phyloP scores from a whole-genome alignment of 306 rosid genomes.

The Fagus sylvatica region DNA sequence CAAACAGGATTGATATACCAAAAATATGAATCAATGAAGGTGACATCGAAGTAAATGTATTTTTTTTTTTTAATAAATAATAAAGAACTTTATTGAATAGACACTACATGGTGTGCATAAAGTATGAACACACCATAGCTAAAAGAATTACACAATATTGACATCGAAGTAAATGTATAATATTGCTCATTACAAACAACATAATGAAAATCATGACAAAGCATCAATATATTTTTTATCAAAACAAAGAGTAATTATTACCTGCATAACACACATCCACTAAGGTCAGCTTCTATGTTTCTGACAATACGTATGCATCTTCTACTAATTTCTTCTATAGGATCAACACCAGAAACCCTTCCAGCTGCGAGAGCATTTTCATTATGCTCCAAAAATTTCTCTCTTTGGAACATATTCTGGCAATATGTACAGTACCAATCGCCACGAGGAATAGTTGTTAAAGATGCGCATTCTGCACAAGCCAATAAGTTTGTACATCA shows the following conservation, averaged over 20 bases:
- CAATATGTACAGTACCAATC: slow-evolving; percentile 91
- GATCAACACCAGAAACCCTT: slow-evolving; percentile 84
- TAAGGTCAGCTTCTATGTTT: slow-evolving; percentile 74
- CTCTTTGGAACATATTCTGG: slow-evolving; percentile 72
- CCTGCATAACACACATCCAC: slow-evolving; percentile 97
- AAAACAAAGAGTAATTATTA: slow-evolving; percentile 29
- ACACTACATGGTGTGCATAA: too few species aligned
- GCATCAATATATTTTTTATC: slow-evolving; percentile 12
- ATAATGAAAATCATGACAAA: slow-evolving; percentile 18
- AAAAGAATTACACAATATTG: too few species aligned
- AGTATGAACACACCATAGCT: too few species aligned
- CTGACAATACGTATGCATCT: slow-evolving; percentile 93
- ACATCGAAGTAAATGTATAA: too few species aligned
- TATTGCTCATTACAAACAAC: slow-evolving; percentile 7
- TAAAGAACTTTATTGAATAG: too few species aligned
- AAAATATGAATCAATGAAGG: slow-evolving; percentile 19
- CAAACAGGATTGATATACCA: slow-evolving; percentile 5
- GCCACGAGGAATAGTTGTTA: slow-evolving; percentile 73
- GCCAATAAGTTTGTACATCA: slow-evolving; percentile 29
- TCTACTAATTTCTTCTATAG: slow-evolving; percentile 78
- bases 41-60: slow-evolving; percentile 13
- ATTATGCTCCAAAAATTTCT: slow-evolving; percentile 61
- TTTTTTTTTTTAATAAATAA: too few species aligned
- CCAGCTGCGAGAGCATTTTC: slow-evolving; percentile 92
- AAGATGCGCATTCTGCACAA: slow-evolving; percentile 84